Percentiles rank a stretch among this genome's conserved stretches.
Conservation (phyloP, 257 asterid species). For the Fraxinus excelsior region DNA sequence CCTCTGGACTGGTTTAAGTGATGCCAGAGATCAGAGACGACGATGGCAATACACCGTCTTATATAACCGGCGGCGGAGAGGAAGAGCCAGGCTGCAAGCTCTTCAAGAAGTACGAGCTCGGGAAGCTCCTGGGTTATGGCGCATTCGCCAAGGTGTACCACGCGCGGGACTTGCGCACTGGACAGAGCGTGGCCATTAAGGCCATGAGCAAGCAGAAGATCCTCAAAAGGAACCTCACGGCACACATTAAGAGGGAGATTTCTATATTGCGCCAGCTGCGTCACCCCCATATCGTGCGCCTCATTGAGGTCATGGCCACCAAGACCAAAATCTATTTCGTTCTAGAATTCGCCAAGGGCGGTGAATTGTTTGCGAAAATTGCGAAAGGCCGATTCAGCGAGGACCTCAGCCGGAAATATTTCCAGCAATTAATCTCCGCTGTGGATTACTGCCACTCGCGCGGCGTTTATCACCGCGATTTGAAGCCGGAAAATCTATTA, state of each 20-base stretch:
- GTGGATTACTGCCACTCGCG: constrained; percentile 70
- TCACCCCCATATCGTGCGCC: constrained; percentile 76
- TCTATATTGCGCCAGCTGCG: constrained; percentile 71
- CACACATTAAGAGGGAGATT: constrained; percentile 61
- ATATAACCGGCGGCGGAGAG: not conserved
- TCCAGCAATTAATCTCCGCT: constrained; percentile 77
- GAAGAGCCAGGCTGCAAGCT: constrained; percentile 25
- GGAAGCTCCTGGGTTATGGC: constrained; percentile 69
- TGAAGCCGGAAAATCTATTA: constrained; percentile 75
- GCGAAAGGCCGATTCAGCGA: constrained; percentile 67
- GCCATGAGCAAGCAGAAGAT: constrained; percentile 60
- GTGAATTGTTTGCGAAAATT: constrained; percentile 68
- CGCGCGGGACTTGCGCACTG: constrained; percentile 53
- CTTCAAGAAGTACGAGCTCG: constrained; percentile 65
- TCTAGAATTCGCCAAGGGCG: constrained; percentile 77
- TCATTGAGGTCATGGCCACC: constrained; percentile 72
- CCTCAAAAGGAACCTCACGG: constrained; percentile 44
- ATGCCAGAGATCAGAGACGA: constrained; percentile 36
- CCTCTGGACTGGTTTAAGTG: constrained; percentile 36
- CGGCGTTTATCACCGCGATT: constrained; percentile 85
- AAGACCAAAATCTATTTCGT: constrained; percentile 67
- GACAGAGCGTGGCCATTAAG: constrained; percentile 69
- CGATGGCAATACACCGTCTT: constrained; percentile 6
- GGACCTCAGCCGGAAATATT: constrained; percentile 74
- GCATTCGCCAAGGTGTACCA: constrained; percentile 84